Base-by-base conservation (phyloP, 768 basidiomycete genomes). In the Tubosaeta sp. region DNA sequence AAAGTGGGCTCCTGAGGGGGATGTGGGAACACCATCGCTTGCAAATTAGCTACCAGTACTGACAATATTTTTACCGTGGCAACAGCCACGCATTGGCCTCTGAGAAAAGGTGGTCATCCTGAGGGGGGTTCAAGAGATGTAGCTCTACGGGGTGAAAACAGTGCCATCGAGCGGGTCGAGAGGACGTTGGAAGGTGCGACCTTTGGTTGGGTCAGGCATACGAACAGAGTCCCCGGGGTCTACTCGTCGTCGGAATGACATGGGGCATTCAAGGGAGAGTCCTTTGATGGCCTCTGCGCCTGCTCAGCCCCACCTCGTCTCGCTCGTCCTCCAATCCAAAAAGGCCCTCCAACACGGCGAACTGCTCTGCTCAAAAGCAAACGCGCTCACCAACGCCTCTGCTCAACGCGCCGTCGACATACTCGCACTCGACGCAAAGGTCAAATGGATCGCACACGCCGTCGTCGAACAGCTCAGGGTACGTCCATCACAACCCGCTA, bases 311-410 rank as follows among this genome's bases (percentile, higher is more conserved):
- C 81, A 86, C 53, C 80, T 91, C 19, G 78, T 87, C 30, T 82
- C 86, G 21, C 80, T 93, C 10, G 86, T 89, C 11, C 72, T 86
- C 1, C 84, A 88, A 59, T 90, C 90, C 2, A 87, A 90, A 75
- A 87, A 87, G 59, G 90, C 87, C 0, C 77, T 93, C 3, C 83
- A 88, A 55, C 80, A 84, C 34, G 90, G 88, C 1, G 78, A 90
- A 70, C 78, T 83, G 44, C 76, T 92, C 6, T 92, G 90, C 60
- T 79, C 79, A 1, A 76, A 73, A 31, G 87, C 90, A 2, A 81
- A 86, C 59, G 59, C 67, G 1, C 69, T 84, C 19, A 81, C 86
- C n/a, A 80, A 80, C 55, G 70, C 76, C 38, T 88, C 90, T 3
- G 80, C 87, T 0, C 80, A 82, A 55, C 74, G 75, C 34, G 79